A percentile compares a stretch with the other conserved stretches of the same genome.
Conservation (phyloP, 257 asterid genomes). For the Eucommia ulmoides region DNA sequence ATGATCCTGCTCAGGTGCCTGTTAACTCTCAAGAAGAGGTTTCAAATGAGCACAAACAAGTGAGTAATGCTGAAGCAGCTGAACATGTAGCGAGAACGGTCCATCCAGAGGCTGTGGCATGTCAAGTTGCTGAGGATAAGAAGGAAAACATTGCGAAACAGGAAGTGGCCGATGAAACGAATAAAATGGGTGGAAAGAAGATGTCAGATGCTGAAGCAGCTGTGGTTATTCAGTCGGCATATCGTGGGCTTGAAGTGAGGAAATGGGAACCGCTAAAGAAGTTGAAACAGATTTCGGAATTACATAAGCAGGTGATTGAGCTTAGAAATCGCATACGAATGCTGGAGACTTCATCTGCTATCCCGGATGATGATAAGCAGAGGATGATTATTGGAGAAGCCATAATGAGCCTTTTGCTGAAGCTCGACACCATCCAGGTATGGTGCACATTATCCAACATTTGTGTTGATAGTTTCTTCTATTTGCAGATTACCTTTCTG, state of each 20-base stretch:
- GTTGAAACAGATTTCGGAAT: slow-evolving; percentile 39
- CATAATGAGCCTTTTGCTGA: slow-evolving; percentile 54
- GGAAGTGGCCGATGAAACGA: slow-evolving; percentile 2
- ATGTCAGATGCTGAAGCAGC: slow-evolving; percentile 56
- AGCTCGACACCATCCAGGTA: slow-evolving; percentile 62
- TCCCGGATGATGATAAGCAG: slow-evolving; percentile 18
- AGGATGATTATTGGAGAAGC: slow-evolving; percentile 29
- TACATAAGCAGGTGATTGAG: slow-evolving; percentile 29
- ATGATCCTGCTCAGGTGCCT: neutral
- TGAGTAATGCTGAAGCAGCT: too few relatives aligned
- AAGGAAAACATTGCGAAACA: slow-evolving; percentile 6
- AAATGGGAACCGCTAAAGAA: slow-evolving; percentile 58
- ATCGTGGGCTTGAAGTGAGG: slow-evolving; percentile 53
- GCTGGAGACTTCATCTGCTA: slow-evolving; percentile 28
- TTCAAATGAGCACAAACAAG: too few relatives aligned
- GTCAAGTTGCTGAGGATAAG: slow-evolving; percentile 12
- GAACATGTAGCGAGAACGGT: too few relatives aligned
- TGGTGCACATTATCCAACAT: too few relatives aligned
- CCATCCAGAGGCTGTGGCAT: slow-evolving; percentile 13
- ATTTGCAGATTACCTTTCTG: too few relatives aligned
- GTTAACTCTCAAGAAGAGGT: neutral
- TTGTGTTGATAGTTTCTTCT: too few relatives aligned
- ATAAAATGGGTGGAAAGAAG: slow-evolving; percentile 6
- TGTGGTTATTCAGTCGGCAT: slow-evolving; percentile 47
- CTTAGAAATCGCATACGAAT: slow-evolving; percentile 26